These are phyloP conservation scores for Colletotrichum endophyticum DNA, from an alignment of 2,329 filamentous ascomycete species.

Conservation along the genomic window DNA sequence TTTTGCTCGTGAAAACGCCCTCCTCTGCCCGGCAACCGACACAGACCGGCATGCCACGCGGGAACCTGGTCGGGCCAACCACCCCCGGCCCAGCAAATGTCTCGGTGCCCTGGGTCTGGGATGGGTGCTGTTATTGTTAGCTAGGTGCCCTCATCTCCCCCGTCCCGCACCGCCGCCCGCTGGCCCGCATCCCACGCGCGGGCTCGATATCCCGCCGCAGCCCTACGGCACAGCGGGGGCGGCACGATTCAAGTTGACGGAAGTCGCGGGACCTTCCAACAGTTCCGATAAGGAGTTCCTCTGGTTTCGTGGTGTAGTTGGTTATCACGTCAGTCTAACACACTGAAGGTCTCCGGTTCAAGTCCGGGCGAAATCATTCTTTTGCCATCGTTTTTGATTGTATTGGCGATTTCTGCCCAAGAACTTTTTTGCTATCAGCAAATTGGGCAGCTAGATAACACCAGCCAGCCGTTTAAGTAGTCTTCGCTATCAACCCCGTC, in stretches of 20 bases:
- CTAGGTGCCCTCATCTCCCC: not conserved
- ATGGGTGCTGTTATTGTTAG: not conserved
- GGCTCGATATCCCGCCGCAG: not conserved
- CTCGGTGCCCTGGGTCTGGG: not conserved
- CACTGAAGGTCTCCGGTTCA: conserved; percentile 23
- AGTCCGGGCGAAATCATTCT: conserved; percentile 15
- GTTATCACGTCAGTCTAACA: conserved; percentile 56
- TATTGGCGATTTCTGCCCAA: not conserved
- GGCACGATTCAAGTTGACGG: not conserved
- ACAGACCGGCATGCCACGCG: not conserved
- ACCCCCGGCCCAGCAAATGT: not conserved
- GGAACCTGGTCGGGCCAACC: not conserved
- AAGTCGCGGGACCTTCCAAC: accelerated
- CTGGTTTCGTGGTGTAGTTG: conserved; percentile 44
- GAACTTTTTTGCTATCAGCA: not conserved
- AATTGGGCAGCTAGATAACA: not conserved
- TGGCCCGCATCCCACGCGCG: not conserved
- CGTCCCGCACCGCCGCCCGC: not conserved
- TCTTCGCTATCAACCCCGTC: not conserved
- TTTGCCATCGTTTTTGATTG: not conserved
- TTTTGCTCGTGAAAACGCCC: not conserved
- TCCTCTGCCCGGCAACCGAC: not conserved
- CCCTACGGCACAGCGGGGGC: not conserved
- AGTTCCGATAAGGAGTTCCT: not conserved
- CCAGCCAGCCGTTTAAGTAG: not conserved